A percentile compares a stretch with the other conserved stretches of the same genome.
Evolutionary conservation across 2,329 filamentous ascomycete species (phyloP).

Genomic region (Trichoderma harzianum): DNA sequence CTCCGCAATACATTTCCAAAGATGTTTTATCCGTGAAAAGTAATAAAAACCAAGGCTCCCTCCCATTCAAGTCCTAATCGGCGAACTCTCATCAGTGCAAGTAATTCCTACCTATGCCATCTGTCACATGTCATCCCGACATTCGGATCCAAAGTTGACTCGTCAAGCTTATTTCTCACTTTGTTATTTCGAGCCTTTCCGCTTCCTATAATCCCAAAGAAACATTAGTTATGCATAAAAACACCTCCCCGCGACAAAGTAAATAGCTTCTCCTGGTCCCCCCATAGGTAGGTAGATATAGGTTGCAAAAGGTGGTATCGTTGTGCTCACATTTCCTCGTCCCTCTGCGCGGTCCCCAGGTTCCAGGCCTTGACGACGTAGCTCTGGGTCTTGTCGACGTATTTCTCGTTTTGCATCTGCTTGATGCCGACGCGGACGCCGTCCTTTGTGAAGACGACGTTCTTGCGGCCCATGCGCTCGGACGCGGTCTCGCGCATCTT

Average conservation of each 20-base stretch:
- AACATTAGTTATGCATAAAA: background rate
- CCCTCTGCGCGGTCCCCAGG: conserved; percentile 37
- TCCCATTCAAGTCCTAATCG: background rate
- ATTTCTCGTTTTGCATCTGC: conserved; percentile 64
- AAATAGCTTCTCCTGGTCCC: background rate
- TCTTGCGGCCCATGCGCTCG: conserved; percentile 70
- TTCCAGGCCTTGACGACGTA: conserved; percentile 67
- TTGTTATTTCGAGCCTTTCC: background rate
- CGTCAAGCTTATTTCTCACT: background rate
- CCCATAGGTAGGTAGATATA: too few species aligned
- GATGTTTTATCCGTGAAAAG: background rate
- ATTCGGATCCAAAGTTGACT: background rate
- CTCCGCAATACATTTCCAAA: background rate
- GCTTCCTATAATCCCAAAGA: background rate
- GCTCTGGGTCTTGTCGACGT: conserved; percentile 70
- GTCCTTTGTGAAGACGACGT: conserved; percentile 72
- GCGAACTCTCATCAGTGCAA: background rate
- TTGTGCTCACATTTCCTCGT: conserved; percentile 23
- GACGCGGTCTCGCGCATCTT: conserved; percentile 64
- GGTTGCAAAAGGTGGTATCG: too few species aligned
- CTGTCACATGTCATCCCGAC: background rate
- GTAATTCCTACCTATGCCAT: background rate
- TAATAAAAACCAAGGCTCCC: background rate
- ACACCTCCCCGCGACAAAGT: background rate
- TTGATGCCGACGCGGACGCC: conserved; percentile 70